Evolutionary conservation across 2,329 filamentous ascomycete species (phyloP), one percentile per base, ranked within the genome.

Genomic region (Curvularia spicifera): DNA sequence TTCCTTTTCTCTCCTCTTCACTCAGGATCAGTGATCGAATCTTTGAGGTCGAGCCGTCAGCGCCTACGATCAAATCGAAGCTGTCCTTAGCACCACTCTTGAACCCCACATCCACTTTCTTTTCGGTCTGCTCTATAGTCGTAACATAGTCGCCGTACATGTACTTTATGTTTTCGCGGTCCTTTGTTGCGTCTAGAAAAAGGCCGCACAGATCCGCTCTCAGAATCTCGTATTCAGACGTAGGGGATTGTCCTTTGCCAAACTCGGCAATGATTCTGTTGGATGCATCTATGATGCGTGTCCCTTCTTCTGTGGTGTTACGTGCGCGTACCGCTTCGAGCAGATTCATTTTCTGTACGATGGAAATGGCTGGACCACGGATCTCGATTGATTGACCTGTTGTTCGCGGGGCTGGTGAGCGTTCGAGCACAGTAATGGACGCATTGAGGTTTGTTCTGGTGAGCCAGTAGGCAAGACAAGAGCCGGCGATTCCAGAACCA

Each of bases 351-450:
- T 71, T 73, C 22, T 70, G 65, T 44, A 82, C 78, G 12, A 81
- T 71, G 6, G 78, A 69, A 15, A 82, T 70, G 0, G 76, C 80
- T 5, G 74, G 63, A 2, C 73, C 78, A 28, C 80, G 79, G 3
- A 83, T 75, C 59, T 83, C 81, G 40, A 83, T 69, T 20, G 79
- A 75, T 57, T 81, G 79, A 1, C 81, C 81, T 24, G 77, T 76
- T 4, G 69, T 71, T 12, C 79, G 73, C 13, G 78, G 74, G 15
- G 60, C 48, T 0, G 78, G 60, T 1, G 77, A 76, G 18, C 79
- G 78, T 55, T 83, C 81, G 15, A 83, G 63, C 37, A 83, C 68
- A 4, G 80, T 82, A 61, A 82, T 76, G 53, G 60, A 64, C 10
- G 76, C 73, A 45, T 64, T 64, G 44, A 66, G 63, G 66, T 63